These are phyloP conservation scores for Boletus coccyginus DNA, from an alignment of 768 basidiomycete species.

Conservation along the genomic window DNA sequence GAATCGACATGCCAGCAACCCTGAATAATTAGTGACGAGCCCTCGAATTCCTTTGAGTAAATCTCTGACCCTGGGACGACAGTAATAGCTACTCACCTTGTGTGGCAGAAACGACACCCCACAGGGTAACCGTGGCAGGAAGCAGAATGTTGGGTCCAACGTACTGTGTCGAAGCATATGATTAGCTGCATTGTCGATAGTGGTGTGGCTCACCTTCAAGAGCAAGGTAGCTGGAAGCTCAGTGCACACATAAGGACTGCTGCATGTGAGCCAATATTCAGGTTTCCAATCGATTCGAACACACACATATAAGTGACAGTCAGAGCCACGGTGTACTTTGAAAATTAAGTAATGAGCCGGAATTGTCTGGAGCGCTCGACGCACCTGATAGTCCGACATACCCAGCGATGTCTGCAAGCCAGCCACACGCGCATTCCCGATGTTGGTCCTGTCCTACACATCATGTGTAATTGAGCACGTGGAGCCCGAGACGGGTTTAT, in stretches of 20 bases:
- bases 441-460: conserved; percentile 40
- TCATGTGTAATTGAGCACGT: not conserved
- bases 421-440: conserved; percentile 59
- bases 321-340: conserved; percentile 35
- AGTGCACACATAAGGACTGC: conserved; percentile 50
- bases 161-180: conserved; percentile 17
- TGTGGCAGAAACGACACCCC: conserved; percentile 65
- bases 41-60: conserved; percentile 27
- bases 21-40: conserved; percentile 46
- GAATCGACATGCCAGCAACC: conserved; percentile 49
- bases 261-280: too few species aligned
- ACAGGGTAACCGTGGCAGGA: conserved; percentile 59
- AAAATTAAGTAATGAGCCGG: not conserved
- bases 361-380: not conserved
- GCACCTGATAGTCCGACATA: conserved; percentile 27
- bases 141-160: conserved; percentile 57
- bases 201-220: conserved; percentile 37
- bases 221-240: conserved; percentile 63
- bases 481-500: not conserved
- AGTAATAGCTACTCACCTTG: conserved; percentile 44
- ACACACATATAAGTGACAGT: conserved; percentile 29
- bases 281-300: too few species aligned
- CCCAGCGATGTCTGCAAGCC: conserved; percentile 52
- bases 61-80: not conserved
- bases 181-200: not conserved